These are phyloP conservation scores for Exophiala dermatitidis DNA, from an alignment of 2,329 filamentous ascomycete genomes.

Conservation along the genomic window DNA sequence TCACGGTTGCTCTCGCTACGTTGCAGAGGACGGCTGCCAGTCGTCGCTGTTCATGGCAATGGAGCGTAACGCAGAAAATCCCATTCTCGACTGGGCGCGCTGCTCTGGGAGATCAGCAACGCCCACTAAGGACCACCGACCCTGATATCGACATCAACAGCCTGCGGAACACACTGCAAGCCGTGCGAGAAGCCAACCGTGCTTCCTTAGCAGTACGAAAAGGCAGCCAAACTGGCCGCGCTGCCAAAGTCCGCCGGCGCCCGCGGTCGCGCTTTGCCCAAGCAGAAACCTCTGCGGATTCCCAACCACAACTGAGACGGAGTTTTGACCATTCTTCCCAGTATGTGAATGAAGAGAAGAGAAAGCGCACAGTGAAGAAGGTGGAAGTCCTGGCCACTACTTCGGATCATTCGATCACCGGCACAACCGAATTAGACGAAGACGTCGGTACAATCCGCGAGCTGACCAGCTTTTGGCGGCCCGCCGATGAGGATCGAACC, in stretches of 20 bases:
- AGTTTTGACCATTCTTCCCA: neutral
- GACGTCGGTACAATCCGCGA: conserved; percentile 12
- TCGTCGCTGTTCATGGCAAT: neutral
- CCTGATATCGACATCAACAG: conserved; percentile 27
- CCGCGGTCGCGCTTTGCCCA: neutral
- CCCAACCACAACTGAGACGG: neutral
- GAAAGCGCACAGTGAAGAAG: neutral
- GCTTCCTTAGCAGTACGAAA: conserved; percentile 26
- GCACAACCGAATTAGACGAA: neutral
- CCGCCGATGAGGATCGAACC: conserved; percentile 3
- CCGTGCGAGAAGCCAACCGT: conserved; percentile 32
- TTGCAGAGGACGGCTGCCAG: neutral
- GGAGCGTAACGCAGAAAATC: neutral
- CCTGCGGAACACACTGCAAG: conserved; percentile 32
- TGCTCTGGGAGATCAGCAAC: neutral
- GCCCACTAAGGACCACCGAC: conserved; percentile 2
- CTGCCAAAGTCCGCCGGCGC: neutral
- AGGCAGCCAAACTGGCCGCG: conserved; percentile 2
- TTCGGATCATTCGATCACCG: neutral
- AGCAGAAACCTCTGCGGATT: neutral
- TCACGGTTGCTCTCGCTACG: neutral
- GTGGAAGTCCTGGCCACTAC: neutral
- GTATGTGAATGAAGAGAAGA: neutral
- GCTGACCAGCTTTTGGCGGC: conserved; percentile 16
- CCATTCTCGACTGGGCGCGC: neutral